These are phyloP conservation scores for Zygosaccharomyces lentus DNA, from an alignment of 805 yeast species.

Conservation along the genomic window DNA sequence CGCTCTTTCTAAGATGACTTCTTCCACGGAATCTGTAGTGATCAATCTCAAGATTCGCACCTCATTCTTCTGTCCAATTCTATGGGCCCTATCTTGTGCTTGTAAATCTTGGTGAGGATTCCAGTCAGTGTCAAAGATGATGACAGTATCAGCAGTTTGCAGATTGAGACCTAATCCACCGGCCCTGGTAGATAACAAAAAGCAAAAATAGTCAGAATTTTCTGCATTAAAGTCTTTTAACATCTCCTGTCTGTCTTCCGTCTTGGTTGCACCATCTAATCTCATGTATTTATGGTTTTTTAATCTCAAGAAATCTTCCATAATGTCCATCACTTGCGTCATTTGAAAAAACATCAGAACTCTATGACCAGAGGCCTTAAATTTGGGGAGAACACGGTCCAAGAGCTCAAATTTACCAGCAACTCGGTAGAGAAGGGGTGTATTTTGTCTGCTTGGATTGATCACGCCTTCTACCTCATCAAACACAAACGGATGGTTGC, in stretches of 20 bases:
- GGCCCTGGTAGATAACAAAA: slow-evolving; percentile 77
- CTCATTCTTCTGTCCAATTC: slow-evolving; percentile 87
- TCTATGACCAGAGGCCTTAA: slow-evolving; percentile 69
- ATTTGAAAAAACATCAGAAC: slow-evolving; percentile 81
- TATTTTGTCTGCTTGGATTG: slow-evolving; percentile 58
- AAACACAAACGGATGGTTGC: slow-evolving; percentile 84
- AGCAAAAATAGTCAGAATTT: slow-evolving; percentile 70
- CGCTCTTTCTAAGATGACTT: slow-evolving; percentile 75
- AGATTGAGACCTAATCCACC: slow-evolving; percentile 85
- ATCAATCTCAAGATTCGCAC: slow-evolving; percentile 77
- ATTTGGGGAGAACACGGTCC: slow-evolving; percentile 71
- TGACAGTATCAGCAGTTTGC: slow-evolving; percentile 84
- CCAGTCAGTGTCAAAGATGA: slow-evolving; percentile 87
- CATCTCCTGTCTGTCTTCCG: slow-evolving; percentile 77
- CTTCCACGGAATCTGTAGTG: slow-evolving; percentile 80
- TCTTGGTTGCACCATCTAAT: slow-evolving; percentile 78
- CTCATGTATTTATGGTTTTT: slow-evolving; percentile 66
- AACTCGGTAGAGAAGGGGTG: slow-evolving; percentile 67
- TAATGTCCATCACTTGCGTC: slow-evolving; percentile 87
- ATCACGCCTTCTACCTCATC: slow-evolving; percentile 73
- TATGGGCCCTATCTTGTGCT: slow-evolving; percentile 86
- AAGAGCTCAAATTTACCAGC: slow-evolving; percentile 78
- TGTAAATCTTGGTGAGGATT: slow-evolving; percentile 89
- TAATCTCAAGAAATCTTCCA: slow-evolving; percentile 76
- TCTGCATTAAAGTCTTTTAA: slow-evolving; percentile 72